These are phyloP conservation scores for Penicillium maclennaniae DNA, from an alignment of 495 filamentous ascomycete genomes.

Conservation along the genomic window DNA sequence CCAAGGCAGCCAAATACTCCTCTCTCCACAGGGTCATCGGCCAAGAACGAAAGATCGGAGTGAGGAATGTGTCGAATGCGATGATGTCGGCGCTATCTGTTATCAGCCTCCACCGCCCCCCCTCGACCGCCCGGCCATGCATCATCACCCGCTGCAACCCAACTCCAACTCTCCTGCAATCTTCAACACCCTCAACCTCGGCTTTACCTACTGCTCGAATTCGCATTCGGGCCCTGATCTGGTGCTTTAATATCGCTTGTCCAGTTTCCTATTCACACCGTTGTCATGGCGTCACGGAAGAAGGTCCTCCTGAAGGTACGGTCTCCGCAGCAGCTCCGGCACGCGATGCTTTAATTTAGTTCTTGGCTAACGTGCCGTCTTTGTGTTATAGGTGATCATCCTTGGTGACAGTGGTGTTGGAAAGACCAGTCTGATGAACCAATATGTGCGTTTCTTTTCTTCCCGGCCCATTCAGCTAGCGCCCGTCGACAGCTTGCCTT, in stretches of 20 bases:
- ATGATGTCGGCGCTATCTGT: constrained; percentile 23
- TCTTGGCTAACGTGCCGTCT: constrained; percentile 5
- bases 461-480: constrained; percentile 2
- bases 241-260: constrained; percentile 4
- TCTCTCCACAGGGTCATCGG: constrained; percentile 54
- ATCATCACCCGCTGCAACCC: constrained; percentile 34
- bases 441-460: constrained; percentile 78
- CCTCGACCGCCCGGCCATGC: constrained; percentile 33
- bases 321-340: constrained; percentile 26
- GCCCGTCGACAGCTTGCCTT: constrained; percentile 4
- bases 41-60: constrained; percentile 22
- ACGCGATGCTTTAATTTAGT: not conserved
- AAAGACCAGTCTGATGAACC: constrained; percentile 99
- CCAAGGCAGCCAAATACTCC: constrained; percentile 52
- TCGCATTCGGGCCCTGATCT: not conserved
- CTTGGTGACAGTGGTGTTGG: constrained; percentile 97
- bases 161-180: constrained; percentile 24
- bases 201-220: not conserved
- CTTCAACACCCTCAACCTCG: not conserved
- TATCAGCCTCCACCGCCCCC: constrained; percentile 16
- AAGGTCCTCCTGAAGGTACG: constrained; percentile 94
- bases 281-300: constrained; percentile 84
- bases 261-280: constrained; percentile 10
- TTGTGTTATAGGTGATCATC: constrained; percentile 79
- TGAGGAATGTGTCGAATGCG: constrained; percentile 16